A percentile compares a stretch with the other conserved stretches of the same genome.
Conservation (phyloP, 805 yeast genomes). For the Aciculoconidium aculeatum region DNA sequence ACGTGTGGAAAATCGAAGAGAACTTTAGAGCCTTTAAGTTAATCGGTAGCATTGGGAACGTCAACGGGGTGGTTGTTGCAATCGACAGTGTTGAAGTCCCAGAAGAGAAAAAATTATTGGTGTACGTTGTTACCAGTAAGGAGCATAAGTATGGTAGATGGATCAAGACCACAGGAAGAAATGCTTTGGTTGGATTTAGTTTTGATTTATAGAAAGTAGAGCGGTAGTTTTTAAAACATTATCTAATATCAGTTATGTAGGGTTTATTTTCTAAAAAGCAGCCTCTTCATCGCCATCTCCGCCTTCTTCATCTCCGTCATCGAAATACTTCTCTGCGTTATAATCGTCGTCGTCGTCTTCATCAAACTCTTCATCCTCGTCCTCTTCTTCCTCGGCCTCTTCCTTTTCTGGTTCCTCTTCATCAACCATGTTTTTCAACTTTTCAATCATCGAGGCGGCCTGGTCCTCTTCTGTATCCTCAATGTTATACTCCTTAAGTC, state of each 20-base stretch:
- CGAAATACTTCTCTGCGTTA: conserved; percentile 75
- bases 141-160: conserved; percentile 90
- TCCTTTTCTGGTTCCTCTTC: conserved; percentile 37
- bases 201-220: conserved; percentile 14
- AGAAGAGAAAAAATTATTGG: conserved; percentile 43
- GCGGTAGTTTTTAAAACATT: too few relatives aligned
- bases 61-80: conserved; percentile 64
- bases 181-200: conserved; percentile 48
- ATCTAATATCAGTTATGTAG: neutral
- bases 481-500: conserved; percentile 24
- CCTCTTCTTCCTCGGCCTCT: conserved; percentile 36
- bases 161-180: conserved; percentile 62
- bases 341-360: conserved; percentile 76
- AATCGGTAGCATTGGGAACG: conserved; percentile 51
- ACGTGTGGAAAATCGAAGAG: conserved; percentile 67
- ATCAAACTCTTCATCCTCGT: conserved; percentile 61
- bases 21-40: conserved; percentile 55
- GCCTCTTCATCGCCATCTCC: conserved; percentile 67
- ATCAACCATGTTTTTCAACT: conserved; percentile 40
- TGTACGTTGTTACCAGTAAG: conserved; percentile 64
- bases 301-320: conserved; percentile 62
- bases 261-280: conserved; percentile 54
- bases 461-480: conserved; percentile 24
- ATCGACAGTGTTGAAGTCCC: conserved; percentile 51
- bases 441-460: conserved; percentile 35